Evolutionary conservation across 345 rosid genomes (phyloP), one percentile per base, ranked within the genome.

Genomic region (Adansonia digitata): DNA sequence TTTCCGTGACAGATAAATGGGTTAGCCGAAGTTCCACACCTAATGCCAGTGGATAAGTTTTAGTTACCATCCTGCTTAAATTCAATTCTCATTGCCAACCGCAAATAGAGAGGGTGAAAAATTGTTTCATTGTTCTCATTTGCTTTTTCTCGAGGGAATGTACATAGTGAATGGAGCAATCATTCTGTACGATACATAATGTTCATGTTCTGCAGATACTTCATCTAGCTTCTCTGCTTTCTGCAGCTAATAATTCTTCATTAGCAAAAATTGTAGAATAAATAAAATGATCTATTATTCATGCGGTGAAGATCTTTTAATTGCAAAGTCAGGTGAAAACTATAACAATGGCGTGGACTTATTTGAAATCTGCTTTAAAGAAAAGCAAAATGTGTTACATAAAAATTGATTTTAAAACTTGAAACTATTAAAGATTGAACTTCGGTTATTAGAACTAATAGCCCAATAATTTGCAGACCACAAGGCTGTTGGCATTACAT

Each of bases 1-100:
- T 75, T 56, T 89, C 97, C 10, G 91, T 87, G 76, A 83, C 88
- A 13, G 76, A 80, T 3, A 84, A 77, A 68, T 89, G 94, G 93
- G 46, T 72, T 22, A 90, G 91, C 72, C 77, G 49, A 22, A 37
- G 74, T 48, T 82, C 85, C 64, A 85, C 93, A 56, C 80, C 88
- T 7, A 77, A 64, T 64, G 69, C 52, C 59, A 85, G 89, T 67
- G 73, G 75, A 52, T 82, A 49, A 45, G 63, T 64, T 66, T 67
- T 65, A 10, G 64, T 13, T 7, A 37, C 69, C 0, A 34, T 74
- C 13, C 55, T 11, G 34, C 35, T 29, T 34, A 45, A 4, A 26
- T 37, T 46, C 57, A 14, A 34, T 1, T 71, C 13, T 34, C 60
- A 52, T 70, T 37, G 12, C 43, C 45, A 35, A n/a, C n/a, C n/a